Base-by-base conservation (phyloP, 495 filamentous ascomycete genomes). In the Hypoxylon intermedium region DNA sequence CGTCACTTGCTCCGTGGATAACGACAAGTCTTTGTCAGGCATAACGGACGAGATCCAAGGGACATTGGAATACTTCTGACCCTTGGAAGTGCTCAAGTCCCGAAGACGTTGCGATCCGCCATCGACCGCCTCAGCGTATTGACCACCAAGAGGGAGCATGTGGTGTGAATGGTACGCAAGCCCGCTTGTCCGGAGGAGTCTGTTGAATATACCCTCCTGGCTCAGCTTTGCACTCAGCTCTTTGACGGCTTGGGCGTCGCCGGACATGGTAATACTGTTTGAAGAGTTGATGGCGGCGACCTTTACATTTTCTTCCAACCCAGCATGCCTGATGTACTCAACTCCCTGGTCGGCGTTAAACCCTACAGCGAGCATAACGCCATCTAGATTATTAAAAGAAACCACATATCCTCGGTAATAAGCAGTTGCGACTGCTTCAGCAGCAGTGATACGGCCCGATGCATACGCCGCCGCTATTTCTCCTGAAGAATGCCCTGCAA, bases 401-500 rank as follows among this genome's bases (percentile, higher is more conserved):
- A 75, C 63, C 5, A 63, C 53, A 21, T 73, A 18, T 3, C 83
- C 83, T n/a, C 84, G 73, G 21, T 72, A 75, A 49, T 82, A 85
- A 0, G 84, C 80, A 43, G 82, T 60, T 0, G 51, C 41, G 12
- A 84, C 75, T 1, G 82, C 81, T 19, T 79, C 74, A 0, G 15
- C 6, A 2, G 58, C 47, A 3, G 63, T 61, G 2, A 81, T 37
- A 11, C 56, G 63, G 11, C 78, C 76, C 1, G 72, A 65, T 2
- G 72, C 72, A 43, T 77, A 79, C 0, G 77, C 75, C 0, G 77
- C 78, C 0, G 51, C 78, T 53, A 87, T 86, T 61, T 87, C 85
- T 12, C 85, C 84, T 23, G 76, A 81, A 1, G 82, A 85, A 56
- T 87, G 84, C 15, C 85, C 84, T 2, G 81, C 73, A 0, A 85